phyloP scores from a whole-genome alignment of 2,329 filamentous ascomycete genomes.

The Westerdykella ornata region DNA sequence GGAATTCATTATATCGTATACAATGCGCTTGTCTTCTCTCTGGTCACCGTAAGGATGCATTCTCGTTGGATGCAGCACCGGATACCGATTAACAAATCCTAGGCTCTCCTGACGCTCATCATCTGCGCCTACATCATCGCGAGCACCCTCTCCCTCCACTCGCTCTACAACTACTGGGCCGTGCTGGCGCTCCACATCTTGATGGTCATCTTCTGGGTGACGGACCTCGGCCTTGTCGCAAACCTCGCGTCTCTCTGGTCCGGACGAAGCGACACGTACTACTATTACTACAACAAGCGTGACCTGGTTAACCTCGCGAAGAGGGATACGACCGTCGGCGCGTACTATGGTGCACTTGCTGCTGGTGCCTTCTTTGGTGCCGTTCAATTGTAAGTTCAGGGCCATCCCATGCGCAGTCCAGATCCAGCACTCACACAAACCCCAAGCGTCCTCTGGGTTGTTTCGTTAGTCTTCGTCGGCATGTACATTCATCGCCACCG shows the following conservation, averaged over 20 bases:
- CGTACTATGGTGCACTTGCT: conserved; percentile 20
- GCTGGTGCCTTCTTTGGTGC: conserved; percentile 22
- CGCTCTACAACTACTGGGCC: conserved; percentile 50
- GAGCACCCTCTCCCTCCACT: conserved; percentile 38
- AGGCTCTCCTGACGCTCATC: conserved; percentile 43
- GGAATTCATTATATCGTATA: conserved; percentile 37
- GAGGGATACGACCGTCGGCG: conserved; percentile 12
- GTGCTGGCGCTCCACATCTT: conserved; percentile 48
- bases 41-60: conserved; percentile 11
- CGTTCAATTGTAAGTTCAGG: conserved; percentile 22
- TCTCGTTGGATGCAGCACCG: conserved; percentile 1
- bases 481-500: conserved; percentile 11
- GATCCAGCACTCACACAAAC: neutral
- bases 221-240: conserved; percentile 23
- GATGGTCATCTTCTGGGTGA: conserved; percentile 50
- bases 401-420: neutral
- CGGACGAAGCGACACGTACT: conserved; percentile 6
- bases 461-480: conserved; percentile 6
- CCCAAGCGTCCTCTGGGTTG: conserved; percentile 9
- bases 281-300: conserved; percentile 5
- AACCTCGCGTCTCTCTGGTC: conserved; percentile 19
- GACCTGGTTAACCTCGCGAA: conserved; percentile 2
- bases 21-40: conserved; percentile 33
- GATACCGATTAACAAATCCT: conserved; percentile 13
- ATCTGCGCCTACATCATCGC: conserved; percentile 45